A percentile compares a stretch with the other conserved stretches of the same genome.
These are phyloP conservation scores for Brettanomyces custersianus DNA, from an alignment of 805 yeast genomes.

Conservation along the genomic window DNA sequence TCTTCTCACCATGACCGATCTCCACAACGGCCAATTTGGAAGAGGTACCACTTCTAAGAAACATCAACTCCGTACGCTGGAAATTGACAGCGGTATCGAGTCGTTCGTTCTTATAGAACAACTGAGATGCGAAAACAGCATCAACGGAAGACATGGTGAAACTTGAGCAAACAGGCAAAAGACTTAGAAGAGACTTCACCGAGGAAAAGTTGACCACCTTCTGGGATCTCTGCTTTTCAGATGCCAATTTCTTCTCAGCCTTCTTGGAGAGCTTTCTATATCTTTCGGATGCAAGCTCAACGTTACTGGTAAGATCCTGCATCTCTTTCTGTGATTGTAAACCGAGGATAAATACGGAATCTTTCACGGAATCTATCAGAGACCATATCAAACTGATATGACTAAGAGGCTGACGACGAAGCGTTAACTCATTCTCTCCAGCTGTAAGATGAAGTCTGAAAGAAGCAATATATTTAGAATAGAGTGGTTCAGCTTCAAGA, in stretches of 20 bases:
- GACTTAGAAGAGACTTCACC: slow-evolving; percentile 17
- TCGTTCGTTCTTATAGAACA: slow-evolving; percentile 19
- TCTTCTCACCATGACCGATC: slow-evolving; percentile 20
- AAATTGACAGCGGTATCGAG: slow-evolving; percentile 15
- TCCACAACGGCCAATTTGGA: slow-evolving; percentile 20
- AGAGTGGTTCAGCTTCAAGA: slow-evolving; percentile 10
- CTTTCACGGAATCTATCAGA: slow-evolving; percentile 14
- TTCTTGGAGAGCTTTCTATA: slow-evolving; percentile 9
- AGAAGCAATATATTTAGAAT: slow-evolving; percentile 13
- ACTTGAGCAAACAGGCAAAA: slow-evolving; percentile 14
- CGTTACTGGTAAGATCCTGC: slow-evolving; percentile 15
- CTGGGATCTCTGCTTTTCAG: slow-evolving; percentile 13
- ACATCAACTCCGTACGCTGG: slow-evolving; percentile 11
- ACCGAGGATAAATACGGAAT: slow-evolving; percentile 11
- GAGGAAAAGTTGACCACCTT: slow-evolving; percentile 10
- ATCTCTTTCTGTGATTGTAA: slow-evolving; percentile 11
- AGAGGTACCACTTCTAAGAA: slow-evolving; percentile 6
- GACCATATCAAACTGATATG: slow-evolving; percentile 20
- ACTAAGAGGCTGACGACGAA: slow-evolving; percentile 24
- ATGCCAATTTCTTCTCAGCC: slow-evolving; percentile 17
- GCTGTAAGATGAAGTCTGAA: slow-evolving; percentile 18
- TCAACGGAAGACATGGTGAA: slow-evolving; percentile 7
- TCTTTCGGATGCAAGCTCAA: slow-evolving; percentile 16
- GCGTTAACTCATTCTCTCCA: slow-evolving; percentile 18
- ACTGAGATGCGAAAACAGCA: slow-evolving; percentile 10